These are phyloP conservation scores for Wickerhamomyces strasburgensis DNA, from an alignment of 805 yeast genomes.

Conservation along the genomic window DNA sequence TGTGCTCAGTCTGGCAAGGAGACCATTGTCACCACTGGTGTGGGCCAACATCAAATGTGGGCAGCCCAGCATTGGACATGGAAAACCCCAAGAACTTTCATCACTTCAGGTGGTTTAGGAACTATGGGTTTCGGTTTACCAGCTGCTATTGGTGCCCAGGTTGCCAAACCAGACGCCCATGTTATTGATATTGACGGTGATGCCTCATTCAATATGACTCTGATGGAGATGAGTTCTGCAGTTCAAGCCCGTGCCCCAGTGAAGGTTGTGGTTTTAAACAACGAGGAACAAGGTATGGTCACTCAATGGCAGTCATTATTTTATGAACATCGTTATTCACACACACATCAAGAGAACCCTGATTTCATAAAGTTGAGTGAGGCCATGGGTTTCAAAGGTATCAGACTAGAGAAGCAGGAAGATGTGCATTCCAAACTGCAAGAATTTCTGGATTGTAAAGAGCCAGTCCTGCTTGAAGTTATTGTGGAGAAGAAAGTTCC, in stretches of 20 bases:
- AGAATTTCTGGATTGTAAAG: conserved; percentile 63
- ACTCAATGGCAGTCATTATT: conserved; percentile 98
- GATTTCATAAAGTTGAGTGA: conserved; percentile 90
- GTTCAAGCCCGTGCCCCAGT: conserved; percentile 91
- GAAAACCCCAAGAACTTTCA: conserved; percentile 87
- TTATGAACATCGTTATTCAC: conserved; percentile 96
- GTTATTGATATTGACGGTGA: conserved; percentile 98
- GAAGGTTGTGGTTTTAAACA: conserved; percentile 83
- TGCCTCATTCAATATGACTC: conserved; percentile 98
- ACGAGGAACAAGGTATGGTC: conserved; percentile 99
- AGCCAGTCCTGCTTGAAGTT: conserved; percentile 88
- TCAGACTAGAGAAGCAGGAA: conserved; percentile 64
- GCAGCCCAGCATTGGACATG: conserved; percentile 97
- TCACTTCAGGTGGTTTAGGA: conserved; percentile 98
- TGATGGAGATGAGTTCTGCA: conserved; percentile 88
- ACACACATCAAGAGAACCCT: conserved; percentile 95
- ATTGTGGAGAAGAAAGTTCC: conserved; percentile 86
- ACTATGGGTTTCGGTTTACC: conserved; percentile 99
- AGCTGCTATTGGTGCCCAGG: conserved; percentile 97
- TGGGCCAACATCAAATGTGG: conserved; percentile 99
- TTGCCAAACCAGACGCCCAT: conserved; percentile 89
- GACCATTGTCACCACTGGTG: conserved; percentile 93
- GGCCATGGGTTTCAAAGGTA: conserved; percentile 86
- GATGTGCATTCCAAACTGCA: conserved; percentile 55
- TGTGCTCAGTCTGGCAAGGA: conserved; percentile 60